Percentiles rank a stretch among this genome's conserved stretches.
phyloP scores from a whole-genome alignment of 495 filamentous ascomycete species.

The Lepraria neglecta region DNA sequence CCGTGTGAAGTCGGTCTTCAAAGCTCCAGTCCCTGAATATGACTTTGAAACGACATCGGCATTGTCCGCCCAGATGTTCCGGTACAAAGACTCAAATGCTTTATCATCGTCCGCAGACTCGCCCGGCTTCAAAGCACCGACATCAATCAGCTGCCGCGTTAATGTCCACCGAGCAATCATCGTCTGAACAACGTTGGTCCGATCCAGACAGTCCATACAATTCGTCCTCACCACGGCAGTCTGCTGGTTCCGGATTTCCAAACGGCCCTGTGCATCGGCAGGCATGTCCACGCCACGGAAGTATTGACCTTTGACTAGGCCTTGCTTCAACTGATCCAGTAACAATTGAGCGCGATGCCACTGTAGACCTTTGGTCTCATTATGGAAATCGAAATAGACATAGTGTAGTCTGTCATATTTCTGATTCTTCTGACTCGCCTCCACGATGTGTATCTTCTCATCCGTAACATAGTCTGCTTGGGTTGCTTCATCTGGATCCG shows the following conservation, averaged over 20 bases:
- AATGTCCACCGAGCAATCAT: conserved; percentile 85
- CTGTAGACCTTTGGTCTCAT: conserved; percentile 86
- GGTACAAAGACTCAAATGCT: conserved; percentile 79
- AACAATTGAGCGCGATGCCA: conserved; percentile 89
- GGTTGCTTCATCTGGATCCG: conserved; percentile 56
- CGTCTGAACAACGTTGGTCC: conserved; percentile 94
- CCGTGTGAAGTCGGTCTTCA: conserved; percentile 94
- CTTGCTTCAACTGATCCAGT: conserved; percentile 68
- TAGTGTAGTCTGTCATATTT: conserved; percentile 83
- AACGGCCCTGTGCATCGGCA: conserved; percentile 52
- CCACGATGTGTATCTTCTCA: conserved; percentile 76
- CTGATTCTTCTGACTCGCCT: conserved; percentile 53
- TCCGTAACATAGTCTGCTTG: conserved; percentile 51
- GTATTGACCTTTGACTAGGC: conserved; percentile 70
- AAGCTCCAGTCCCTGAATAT: conserved; percentile 89
- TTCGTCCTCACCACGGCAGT: conserved; percentile 89
- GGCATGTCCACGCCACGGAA: conserved; percentile 88
- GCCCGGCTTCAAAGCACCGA: conserved; percentile 65
- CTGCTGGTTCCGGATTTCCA: conserved; percentile 75
- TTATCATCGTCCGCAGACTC: conserved; percentile 63
- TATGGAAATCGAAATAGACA: conserved; percentile 97
- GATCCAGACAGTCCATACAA: conserved; percentile 98
- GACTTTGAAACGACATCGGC: conserved; percentile 87
- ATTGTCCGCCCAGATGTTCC: conserved; percentile 97
- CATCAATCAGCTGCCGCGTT: conserved; percentile 78